Conservation (phyloP, 805 yeast species). For the Candida oleophila region DNA sequence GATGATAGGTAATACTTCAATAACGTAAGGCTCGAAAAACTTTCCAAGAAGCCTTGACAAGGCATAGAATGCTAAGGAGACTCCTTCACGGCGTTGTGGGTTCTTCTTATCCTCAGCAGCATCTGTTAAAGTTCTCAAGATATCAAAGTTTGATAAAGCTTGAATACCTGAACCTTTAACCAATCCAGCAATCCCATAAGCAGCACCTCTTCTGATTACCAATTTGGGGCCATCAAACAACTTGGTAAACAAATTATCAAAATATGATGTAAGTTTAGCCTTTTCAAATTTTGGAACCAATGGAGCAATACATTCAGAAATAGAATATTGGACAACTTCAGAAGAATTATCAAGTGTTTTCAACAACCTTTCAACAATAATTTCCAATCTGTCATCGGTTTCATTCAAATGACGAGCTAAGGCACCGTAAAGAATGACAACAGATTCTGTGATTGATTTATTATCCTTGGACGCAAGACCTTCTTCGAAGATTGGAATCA, state of each 20-base stretch:
- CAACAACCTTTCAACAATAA: constrained; percentile 67
- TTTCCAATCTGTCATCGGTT: constrained; percentile 62
- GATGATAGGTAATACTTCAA: constrained; percentile 81
- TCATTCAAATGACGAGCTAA: constrained; percentile 79
- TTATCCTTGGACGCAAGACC: constrained; percentile 53
- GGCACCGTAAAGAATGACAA: constrained; percentile 85
- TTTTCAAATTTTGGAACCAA: constrained; percentile 57
- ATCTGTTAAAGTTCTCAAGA: constrained; percentile 69
- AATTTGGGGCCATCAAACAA: constrained; percentile 51
- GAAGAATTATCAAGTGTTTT: constrained; percentile 82
- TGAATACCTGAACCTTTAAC: constrained; percentile 87
- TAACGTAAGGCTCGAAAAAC: constrained; percentile 89
- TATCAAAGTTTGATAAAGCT: constrained; percentile 70
- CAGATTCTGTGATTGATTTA: constrained; percentile 68
- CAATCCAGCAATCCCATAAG: constrained; percentile 93
- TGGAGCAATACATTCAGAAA: constrained; percentile 83
- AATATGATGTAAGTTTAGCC: constrained; percentile 48
- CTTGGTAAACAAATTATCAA: constrained; percentile 58
- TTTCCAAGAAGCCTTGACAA: constrained; percentile 74
- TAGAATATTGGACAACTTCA: constrained; percentile 85
- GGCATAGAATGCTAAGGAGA: constrained; percentile 81
- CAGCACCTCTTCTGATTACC: constrained; percentile 84
- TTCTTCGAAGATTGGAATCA: constrained; percentile 79
- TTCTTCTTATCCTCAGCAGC: constrained; percentile 88
- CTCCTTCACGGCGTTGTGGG: constrained; percentile 77